phyloP scores from a whole-genome alignment of 1,284 basidiomycete genomes.

The Ceratobasidium sp. region DNA sequence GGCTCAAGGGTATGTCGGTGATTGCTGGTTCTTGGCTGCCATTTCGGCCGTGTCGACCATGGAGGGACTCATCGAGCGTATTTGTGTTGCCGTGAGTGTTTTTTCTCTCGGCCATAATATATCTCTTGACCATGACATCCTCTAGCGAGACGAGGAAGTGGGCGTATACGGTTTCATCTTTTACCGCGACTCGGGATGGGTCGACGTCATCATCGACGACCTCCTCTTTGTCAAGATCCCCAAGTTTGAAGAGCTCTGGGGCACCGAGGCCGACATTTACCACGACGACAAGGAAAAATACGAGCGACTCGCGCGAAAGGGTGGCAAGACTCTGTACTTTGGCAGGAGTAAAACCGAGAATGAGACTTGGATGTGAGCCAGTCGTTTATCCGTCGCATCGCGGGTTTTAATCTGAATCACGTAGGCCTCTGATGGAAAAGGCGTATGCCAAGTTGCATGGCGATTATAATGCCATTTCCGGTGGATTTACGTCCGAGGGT shows the following conservation, averaged over 20 bases:
- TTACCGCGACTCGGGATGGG: conserved; percentile 42
- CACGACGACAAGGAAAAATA: conserved; percentile 41
- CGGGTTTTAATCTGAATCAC: not conserved
- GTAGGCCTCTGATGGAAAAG: conserved; percentile 42
- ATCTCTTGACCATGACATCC: conserved; percentile 43
- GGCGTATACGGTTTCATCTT: conserved; percentile 58
- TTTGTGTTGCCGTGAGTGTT: conserved; percentile 58
- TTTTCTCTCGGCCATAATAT: too few species aligned
- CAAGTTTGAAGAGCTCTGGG: conserved; percentile 42
- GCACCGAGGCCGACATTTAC: conserved; percentile 31
- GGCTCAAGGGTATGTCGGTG: conserved; percentile 54
- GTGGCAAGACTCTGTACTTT: conserved; percentile 41
- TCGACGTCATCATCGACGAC: conserved; percentile 43
- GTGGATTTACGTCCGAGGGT: conserved; percentile 55
- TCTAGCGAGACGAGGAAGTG: conserved; percentile 59
- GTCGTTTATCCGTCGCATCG: too few species aligned
- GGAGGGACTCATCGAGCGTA: conserved; percentile 56
- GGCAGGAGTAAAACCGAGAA: conserved; percentile 43
- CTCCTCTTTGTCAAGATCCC: conserved; percentile 38
- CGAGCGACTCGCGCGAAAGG: conserved; percentile 23
- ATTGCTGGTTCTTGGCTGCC: conserved; percentile 62
- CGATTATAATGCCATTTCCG: conserved; percentile 54
- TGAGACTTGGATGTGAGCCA: conserved; percentile 44
- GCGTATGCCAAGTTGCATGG: conserved; percentile 48
- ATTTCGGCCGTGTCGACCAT: conserved; percentile 54